These are phyloP conservation scores for Paracoccidioides brasiliensis DNA, from an alignment of 2,329 filamentous ascomycete species.

Conservation along the genomic window DNA sequence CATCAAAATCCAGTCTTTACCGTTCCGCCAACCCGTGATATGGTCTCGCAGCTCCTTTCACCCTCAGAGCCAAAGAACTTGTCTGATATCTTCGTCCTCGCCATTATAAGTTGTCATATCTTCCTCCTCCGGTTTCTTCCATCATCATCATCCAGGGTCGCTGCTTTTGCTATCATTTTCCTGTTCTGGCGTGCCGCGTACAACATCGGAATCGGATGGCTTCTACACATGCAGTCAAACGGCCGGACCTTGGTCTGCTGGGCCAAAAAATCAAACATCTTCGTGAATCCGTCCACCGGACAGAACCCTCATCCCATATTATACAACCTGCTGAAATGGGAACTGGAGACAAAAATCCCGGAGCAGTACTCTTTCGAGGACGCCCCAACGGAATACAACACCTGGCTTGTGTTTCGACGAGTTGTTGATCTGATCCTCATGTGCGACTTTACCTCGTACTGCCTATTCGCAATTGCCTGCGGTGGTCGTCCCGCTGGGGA, in stretches of 20 bases:
- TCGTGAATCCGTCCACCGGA: slow-evolving; percentile 69
- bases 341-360: slow-evolving; percentile 89
- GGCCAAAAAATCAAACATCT: slow-evolving; percentile 75
- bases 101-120: slow-evolving; percentile 64
- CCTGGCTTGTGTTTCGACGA: slow-evolving; percentile 91
- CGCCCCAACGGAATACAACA: slow-evolving; percentile 96
- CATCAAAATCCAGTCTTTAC: slow-evolving; percentile 59
- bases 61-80: slow-evolving; percentile 91
- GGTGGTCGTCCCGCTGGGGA: slow-evolving; percentile 63
- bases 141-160: slow-evolving; percentile 49
- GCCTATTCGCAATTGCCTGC: slow-evolving; percentile 85
- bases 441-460: slow-evolving; percentile 97
- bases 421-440: slow-evolving; percentile 95
- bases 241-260: slow-evolving; percentile 74
- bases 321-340: slow-evolving; percentile 70
- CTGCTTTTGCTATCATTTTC: slow-evolving; percentile 71
- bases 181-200: slow-evolving; percentile 87
- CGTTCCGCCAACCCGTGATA: slow-evolving; percentile 92
- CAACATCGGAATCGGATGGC: slow-evolving; percentile 84
- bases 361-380: slow-evolving; percentile 87
- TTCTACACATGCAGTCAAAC: slow-evolving; percentile 81
- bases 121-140: slow-evolving; percentile 62
- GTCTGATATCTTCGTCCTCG: slow-evolving; percentile 68
- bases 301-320: slow-evolving; percentile 71
- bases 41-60: slow-evolving; percentile 94